Evolutionary conservation across 2,329 filamentous ascomycete species (phyloP), one percentile per base, ranked within the genome.

Genomic region (Fusarium pseudoanthophilum): DNA sequence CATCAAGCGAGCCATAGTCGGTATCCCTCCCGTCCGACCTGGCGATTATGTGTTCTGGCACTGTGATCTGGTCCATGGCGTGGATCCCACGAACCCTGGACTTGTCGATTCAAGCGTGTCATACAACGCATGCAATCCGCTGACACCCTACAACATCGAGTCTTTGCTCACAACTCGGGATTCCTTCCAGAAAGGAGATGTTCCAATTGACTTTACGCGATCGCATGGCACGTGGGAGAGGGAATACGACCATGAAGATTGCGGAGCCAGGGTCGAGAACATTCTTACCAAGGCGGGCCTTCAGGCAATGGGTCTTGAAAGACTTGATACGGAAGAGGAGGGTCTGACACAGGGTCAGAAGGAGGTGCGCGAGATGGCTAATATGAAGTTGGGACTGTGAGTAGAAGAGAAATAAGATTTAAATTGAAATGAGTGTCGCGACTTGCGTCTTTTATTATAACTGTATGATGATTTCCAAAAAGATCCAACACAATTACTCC

Each of bases 41-140:
- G 55, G 55, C 0, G 40, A 58, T 36, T 58, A 58, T 36, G 55
- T 58, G 0, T 49, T 58, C 20, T 58, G 55, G 55, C 40, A 58
- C 11, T 58, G 55, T 3, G 55, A 58, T 11, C 4, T 58, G 55
- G 24, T 58, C 14, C 55, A 58, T 15, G 55, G 55, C 4, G 55
- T 58, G 2, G 55, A 58, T 14, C 55, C 40, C 7, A 58, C 40
- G 2, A 58, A 58, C 20, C 40, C 55, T 1, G 55, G 30, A 2
- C 30, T 58, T 7, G 39, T 28, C 8, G 55, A 58, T n/a, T 58
- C 55, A 7, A 58, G 55, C n/a, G 55, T 58, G 4, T 58, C 55
- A n/a, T 58, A 58, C 24, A 58, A 58, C 4, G 55, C 55, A 11
- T 58, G 55, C 18, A 58, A 49, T 26, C 55, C 55, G 11, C 40